Conservation (phyloP, 2,329 filamentous ascomycete genomes). For the Tolypocladium guangdongense region DNA sequence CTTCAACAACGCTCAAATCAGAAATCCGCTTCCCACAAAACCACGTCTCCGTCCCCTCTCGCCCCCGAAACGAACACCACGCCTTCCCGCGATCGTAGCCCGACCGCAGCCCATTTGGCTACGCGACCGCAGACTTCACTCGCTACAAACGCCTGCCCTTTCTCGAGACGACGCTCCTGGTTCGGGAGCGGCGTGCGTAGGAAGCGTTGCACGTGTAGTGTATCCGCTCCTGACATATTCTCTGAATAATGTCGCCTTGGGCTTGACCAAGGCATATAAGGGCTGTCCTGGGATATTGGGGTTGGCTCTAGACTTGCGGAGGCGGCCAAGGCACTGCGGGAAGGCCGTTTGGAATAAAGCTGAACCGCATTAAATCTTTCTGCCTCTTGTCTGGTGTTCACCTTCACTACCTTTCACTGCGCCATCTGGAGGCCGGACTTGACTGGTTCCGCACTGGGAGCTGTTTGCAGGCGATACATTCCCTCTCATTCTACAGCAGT, state of each 20-base stretch:
- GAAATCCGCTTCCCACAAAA: background rate
- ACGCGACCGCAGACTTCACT: background rate
- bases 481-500: background rate
- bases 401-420: background rate
- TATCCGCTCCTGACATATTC: background rate
- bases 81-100: background rate
- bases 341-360: constrained; percentile 19
- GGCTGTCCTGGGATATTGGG: constrained; percentile 13
- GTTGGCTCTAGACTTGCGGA: constrained; percentile 12
- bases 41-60: background rate
- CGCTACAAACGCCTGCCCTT: background rate
- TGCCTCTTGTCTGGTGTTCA: background rate
- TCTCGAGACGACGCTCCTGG: background rate
- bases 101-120: background rate
- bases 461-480: background rate
- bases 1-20: background rate
- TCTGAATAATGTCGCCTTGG: constrained; percentile 10
- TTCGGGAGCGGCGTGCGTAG: constrained; percentile 1
- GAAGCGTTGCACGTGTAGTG: background rate
- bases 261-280: constrained; percentile 10
- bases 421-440: background rate
- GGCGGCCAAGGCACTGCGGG: constrained; percentile 9
- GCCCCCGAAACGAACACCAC: background rate
- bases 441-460: background rate
- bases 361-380: constrained; percentile 5